Percentiles rank a stretch among this genome's conserved stretches.
Conservation (phyloP, 2,329 filamentous ascomycete genomes). For the Penicillium sp. region DNA sequence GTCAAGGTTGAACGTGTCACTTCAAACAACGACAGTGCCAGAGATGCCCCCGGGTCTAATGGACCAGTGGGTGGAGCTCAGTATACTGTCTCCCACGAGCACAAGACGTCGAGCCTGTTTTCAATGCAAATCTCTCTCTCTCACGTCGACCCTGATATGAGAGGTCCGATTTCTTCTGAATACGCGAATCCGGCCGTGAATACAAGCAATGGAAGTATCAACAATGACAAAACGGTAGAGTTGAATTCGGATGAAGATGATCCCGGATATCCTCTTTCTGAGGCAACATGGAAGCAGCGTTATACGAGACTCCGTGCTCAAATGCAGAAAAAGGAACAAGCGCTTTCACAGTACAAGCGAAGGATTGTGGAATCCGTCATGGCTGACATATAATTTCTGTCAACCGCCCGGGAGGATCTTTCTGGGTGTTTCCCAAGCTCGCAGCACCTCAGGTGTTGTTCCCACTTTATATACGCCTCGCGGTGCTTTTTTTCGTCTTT, state of each 20-base stretch:
- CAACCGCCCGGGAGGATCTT: background rate
- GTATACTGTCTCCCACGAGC: conserved; percentile 30
- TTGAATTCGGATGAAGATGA: conserved; percentile 31
- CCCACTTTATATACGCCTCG: background rate
- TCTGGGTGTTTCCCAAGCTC: background rate
- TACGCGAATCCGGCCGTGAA: conserved; percentile 2
- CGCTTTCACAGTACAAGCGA: conserved; percentile 41
- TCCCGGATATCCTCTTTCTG: conserved; percentile 21
- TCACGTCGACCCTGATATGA: conserved; percentile 14
- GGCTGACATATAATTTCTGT: conserved; percentile 33
- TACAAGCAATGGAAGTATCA: conserved; percentile 13
- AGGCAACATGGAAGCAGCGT: conserved; percentile 40
- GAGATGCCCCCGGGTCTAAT: conserved; percentile 7
- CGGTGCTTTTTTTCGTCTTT: background rate
- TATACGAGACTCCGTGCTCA: conserved; percentile 39
- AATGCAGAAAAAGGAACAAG: conserved; percentile 39
- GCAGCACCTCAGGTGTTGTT: background rate
- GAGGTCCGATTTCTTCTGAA: conserved; percentile 8
- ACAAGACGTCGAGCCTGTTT: conserved; percentile 24
- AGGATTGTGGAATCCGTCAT: conserved; percentile 45
- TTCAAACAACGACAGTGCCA: conserved; percentile 1
- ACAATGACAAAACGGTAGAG: conserved; percentile 10
- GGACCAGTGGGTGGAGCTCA: conserved; percentile 10
- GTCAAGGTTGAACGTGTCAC: conserved; percentile 24
- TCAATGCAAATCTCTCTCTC: conserved; percentile 28